phyloP scores from a whole-genome alignment of 805 yeast genomes.

The Teunomyces aglyptinius region DNA sequence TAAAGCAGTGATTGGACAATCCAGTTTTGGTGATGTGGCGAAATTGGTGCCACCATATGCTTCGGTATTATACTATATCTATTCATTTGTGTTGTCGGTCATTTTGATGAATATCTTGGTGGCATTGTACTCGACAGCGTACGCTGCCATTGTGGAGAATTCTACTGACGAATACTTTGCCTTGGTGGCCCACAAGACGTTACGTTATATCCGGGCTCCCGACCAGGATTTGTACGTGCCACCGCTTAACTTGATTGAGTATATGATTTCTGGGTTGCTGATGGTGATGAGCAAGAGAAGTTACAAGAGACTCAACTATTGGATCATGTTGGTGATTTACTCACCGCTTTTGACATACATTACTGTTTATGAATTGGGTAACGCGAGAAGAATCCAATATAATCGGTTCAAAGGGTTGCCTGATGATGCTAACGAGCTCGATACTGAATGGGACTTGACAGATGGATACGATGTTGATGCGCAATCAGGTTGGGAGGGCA shows the following conservation, averaged over 20 bases:
- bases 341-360: conserved; percentile 63
- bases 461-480: conserved; percentile 60
- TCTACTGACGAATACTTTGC: conserved; percentile 86
- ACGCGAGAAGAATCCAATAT: conserved; percentile 68
- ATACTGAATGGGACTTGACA: conserved; percentile 78
- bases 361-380: conserved; percentile 61
- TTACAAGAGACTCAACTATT: conserved; percentile 45
- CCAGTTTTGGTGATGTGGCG: conserved; percentile 67
- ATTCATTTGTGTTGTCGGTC: conserved; percentile 71
- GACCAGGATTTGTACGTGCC: conserved; percentile 84
- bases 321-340: conserved; percentile 63
- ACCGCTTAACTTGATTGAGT: conserved; percentile 75
- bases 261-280: conserved; percentile 32
- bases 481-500: conserved; percentile 34
- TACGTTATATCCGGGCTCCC: conserved; percentile 83
- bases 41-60: conserved; percentile 85
- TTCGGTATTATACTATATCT: conserved; percentile 69
- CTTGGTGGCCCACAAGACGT: conserved; percentile 77
- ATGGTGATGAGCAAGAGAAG: conserved; percentile 33
- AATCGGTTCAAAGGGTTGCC: conserved; percentile 61
- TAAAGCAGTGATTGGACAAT: conserved; percentile 71
- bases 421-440: conserved; percentile 78
- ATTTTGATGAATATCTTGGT: conserved; percentile 78
- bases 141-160: conserved; percentile 74
- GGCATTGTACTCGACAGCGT: conserved; percentile 84